These are phyloP conservation scores for Marasmius oreades DNA, from an alignment of 1,284 basidiomycete genomes.

Conservation along the genomic window DNA sequence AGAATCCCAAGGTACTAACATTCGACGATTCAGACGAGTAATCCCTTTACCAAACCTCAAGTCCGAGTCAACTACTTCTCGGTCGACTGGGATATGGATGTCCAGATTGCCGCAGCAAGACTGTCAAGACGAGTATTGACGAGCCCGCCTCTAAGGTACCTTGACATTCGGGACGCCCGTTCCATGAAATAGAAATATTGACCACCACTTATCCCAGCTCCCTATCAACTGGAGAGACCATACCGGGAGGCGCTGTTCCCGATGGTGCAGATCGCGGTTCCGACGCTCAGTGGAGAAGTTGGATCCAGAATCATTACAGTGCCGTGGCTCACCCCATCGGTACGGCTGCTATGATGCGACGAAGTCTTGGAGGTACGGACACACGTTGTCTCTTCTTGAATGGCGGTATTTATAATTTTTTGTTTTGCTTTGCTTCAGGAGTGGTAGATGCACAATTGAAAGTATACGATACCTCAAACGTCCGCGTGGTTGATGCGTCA, in stretches of 20 bases:
- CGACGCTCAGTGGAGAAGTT: constrained; percentile 14
- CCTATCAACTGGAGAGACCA: constrained; percentile 33
- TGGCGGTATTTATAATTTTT: background rate
- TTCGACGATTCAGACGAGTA: constrained; percentile 28
- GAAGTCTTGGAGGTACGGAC: constrained; percentile 1
- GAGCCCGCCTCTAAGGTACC: constrained; percentile 36
- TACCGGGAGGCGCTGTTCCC: constrained; percentile 38
- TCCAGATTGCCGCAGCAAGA: constrained; percentile 45
- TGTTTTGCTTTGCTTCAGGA: background rate
- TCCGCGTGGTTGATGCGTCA: constrained; percentile 12
- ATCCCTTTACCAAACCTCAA: constrained; percentile 43
- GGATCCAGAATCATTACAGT: constrained; percentile 8
- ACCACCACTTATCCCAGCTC: background rate
- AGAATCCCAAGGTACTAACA: background rate
- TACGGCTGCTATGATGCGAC: constrained; percentile 4
- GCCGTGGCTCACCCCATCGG: background rate
- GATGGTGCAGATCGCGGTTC: constrained; percentile 32
- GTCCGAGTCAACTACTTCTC: constrained; percentile 49
- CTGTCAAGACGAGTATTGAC: constrained; percentile 42
- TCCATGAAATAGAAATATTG: background rate
- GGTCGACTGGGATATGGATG: constrained; percentile 43
- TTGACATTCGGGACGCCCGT: constrained; percentile 2
- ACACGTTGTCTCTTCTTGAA: background rate
- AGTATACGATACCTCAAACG: constrained; percentile 5
- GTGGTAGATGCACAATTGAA: constrained; percentile 7